phyloP scores from a whole-genome alignment of 2,329 filamentous ascomycete genomes.

The Decorospora gaudefroyi region DNA sequence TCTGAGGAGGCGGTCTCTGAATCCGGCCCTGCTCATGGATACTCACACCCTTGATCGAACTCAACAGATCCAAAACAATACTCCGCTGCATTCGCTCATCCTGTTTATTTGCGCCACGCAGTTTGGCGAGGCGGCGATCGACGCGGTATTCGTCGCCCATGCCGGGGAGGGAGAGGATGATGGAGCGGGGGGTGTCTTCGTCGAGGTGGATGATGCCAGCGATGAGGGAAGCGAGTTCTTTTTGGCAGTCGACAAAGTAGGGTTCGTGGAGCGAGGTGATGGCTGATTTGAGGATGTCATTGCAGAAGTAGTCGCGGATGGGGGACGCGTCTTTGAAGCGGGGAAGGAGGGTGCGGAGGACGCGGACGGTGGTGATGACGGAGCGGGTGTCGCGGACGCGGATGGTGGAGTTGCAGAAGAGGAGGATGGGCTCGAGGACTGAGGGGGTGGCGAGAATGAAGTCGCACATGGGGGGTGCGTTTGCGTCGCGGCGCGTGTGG shows the following conservation, averaged over 20 bases:
- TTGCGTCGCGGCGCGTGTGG: constrained; percentile 42
- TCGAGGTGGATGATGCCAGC: constrained; percentile 83
- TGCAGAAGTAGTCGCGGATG: constrained; percentile 87
- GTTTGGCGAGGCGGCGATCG: constrained; percentile 54
- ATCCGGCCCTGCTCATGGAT: constrained; percentile 93
- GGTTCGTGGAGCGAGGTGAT: constrained; percentile 90
- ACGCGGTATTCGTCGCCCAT: constrained; percentile 69
- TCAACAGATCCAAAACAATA: constrained; percentile 80
- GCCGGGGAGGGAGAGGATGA: constrained; percentile 80
- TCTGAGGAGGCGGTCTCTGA: constrained; percentile 44
- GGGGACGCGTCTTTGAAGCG: constrained; percentile 65
- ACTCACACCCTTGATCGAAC: constrained; percentile 84
- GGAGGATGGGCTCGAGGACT: constrained; percentile 83
- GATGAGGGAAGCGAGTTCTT: constrained; percentile 85
- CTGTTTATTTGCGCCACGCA: constrained; percentile 54
- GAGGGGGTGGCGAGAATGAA: constrained; percentile 79
- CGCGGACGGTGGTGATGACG: constrained; percentile 80
- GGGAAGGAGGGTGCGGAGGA: constrained; percentile 83
- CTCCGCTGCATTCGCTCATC: constrained; percentile 76
- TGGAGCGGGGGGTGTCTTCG: constrained; percentile 69
- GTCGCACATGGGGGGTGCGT: constrained; percentile 69
- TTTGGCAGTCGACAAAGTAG: constrained; percentile 95
- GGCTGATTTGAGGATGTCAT: constrained; percentile 85
- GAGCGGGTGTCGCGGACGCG: constrained; percentile 88
- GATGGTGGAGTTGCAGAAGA: constrained; percentile 90